A percentile compares a stretch with the other conserved stretches of the same genome.
phyloP scores from a whole-genome alignment of 495 filamentous ascomycete species.

The Parathielavia appendiculata region DNA sequence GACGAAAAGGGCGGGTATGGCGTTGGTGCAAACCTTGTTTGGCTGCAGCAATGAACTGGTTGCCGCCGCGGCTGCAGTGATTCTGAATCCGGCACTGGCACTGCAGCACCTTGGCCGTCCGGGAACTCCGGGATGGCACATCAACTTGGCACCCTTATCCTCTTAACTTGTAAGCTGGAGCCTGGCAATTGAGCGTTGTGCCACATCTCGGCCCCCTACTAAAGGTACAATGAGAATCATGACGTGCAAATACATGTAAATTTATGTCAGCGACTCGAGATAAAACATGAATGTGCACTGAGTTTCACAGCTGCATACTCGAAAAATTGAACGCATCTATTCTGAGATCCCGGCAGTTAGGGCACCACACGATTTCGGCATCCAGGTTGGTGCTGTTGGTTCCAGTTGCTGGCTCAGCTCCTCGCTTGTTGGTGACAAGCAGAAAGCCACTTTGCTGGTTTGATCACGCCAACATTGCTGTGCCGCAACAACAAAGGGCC shows the following conservation, averaged over 20 bases:
- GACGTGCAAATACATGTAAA: too few species aligned
- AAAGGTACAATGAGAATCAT: not conserved
- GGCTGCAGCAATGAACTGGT: not conserved
- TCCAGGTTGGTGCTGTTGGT: slow-evolving; percentile 1
- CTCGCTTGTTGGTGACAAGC: not conserved
- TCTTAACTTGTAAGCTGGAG: not conserved
- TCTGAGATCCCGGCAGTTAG: not conserved
- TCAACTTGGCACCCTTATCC: not conserved
- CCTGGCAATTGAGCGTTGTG: slow-evolving; percentile 2
- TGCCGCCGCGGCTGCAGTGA: not conserved
- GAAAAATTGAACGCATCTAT: not conserved
- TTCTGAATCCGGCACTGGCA: not conserved
- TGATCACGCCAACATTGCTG: not conserved
- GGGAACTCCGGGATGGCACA: not conserved
- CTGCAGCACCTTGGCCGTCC: not conserved
- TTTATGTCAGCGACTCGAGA: too few species aligned
- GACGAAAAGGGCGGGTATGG: not conserved
- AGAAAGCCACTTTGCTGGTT: not conserved
- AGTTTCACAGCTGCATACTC: too few species aligned
- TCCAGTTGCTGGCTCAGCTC: slow-evolving; percentile 3
- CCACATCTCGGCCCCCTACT: not conserved
- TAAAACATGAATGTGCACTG: too few species aligned
- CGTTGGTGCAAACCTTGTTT: not conserved
- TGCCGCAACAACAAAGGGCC: not conserved
- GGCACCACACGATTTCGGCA: not conserved